phyloP scores from a whole-genome alignment of 2,329 filamentous ascomycete genomes.

The Pseudopyricularia javanii region DNA sequence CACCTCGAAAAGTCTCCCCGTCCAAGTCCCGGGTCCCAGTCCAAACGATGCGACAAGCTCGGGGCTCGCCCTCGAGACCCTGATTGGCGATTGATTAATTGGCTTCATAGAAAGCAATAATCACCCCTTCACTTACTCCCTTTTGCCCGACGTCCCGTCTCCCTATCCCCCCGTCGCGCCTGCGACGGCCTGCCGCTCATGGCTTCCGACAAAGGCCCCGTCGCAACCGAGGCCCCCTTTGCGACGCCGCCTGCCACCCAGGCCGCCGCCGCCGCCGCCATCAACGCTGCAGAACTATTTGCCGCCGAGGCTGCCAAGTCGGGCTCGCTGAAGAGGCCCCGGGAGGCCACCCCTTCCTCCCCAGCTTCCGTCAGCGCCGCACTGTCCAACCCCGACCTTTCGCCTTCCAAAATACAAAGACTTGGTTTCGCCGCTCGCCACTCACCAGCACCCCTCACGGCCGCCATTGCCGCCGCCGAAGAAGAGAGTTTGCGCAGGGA shows the following conservation, averaged over 20 bases:
- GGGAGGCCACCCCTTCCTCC: constrained; percentile 32
- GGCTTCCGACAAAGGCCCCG: constrained; percentile 40
- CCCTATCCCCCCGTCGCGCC: too few relatives aligned
- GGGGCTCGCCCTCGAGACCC: background rate
- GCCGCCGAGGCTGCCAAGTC: constrained; percentile 22
- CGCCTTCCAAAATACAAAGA: constrained; percentile 41
- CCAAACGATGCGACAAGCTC: constrained; percentile 11
- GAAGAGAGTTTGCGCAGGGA: constrained; percentile 38
- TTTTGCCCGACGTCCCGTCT: too few relatives aligned
- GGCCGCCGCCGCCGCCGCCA: constrained; percentile 20
- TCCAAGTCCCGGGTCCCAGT: constrained; percentile 7
- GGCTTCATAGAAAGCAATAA: background rate
- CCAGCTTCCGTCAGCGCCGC: constrained; percentile 16
- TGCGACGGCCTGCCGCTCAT: constrained; percentile 21
- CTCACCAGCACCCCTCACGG: constrained; percentile 36
- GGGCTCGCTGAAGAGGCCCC: constrained; percentile 32
- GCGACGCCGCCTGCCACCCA: constrained; percentile 20
- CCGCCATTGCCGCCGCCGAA: constrained; percentile 35
- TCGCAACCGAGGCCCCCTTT: constrained; percentile 38
- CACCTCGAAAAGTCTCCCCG: constrained; percentile 11
- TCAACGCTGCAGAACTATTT: constrained; percentile 26
- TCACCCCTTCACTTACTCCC: background rate
- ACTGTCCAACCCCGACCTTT: constrained; percentile 24
- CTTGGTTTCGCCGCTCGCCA: constrained; percentile 27
- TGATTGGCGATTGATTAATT: background rate